Evolutionary conservation across 371 early-diverging fungal genomes (phyloP).

Genomic region (Apophysomyces elegans): DNA sequence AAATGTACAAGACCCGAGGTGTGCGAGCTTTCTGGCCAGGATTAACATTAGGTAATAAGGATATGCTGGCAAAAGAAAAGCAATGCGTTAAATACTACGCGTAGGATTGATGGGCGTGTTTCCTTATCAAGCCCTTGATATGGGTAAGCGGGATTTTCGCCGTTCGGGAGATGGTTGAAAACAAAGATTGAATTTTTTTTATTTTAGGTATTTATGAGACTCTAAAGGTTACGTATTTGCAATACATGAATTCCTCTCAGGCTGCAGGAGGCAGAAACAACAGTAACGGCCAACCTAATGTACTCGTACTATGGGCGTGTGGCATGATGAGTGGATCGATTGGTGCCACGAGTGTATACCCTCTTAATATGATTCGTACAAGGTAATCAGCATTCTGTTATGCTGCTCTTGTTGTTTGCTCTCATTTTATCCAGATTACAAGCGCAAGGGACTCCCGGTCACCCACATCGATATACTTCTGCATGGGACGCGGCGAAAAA

Average conservation of each 20-base stretch:
- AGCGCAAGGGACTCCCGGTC: conserved; percentile 83
- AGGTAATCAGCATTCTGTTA: conserved; percentile 54
- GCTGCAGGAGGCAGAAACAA: conserved; percentile 35
- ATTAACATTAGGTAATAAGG: conserved; percentile 45
- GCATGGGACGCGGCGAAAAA: conserved; percentile 73
- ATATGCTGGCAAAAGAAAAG: not conserved
- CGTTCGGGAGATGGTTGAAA: too few relatives aligned
- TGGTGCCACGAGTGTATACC: conserved; percentile 81
- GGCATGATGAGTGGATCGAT: conserved; percentile 78
- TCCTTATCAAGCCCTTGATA: conserved; percentile 83
- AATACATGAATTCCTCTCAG: conserved; percentile 47
- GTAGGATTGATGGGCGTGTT: conserved; percentile 71
- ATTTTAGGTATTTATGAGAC: conserved; percentile 67
- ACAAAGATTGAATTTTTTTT: not conserved
- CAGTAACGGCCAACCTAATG: conserved; percentile 38
- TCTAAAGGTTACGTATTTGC: conserved; percentile 71
- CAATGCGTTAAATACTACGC: too few relatives aligned
- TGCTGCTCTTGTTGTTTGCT: not conserved
- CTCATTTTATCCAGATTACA: conserved; percentile 62
- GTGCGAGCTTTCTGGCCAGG: conserved; percentile 79
- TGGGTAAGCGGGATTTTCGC: conserved; percentile 37
- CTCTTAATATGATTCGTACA: conserved; percentile 77
- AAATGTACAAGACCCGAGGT: conserved; percentile 66
- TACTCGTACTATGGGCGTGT: conserved; percentile 66
- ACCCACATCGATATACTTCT: conserved; percentile 71